Evolutionary conservation across 2,329 filamentous ascomycete genomes (phyloP).

Genomic region (Trichoderma simmonsii): DNA sequence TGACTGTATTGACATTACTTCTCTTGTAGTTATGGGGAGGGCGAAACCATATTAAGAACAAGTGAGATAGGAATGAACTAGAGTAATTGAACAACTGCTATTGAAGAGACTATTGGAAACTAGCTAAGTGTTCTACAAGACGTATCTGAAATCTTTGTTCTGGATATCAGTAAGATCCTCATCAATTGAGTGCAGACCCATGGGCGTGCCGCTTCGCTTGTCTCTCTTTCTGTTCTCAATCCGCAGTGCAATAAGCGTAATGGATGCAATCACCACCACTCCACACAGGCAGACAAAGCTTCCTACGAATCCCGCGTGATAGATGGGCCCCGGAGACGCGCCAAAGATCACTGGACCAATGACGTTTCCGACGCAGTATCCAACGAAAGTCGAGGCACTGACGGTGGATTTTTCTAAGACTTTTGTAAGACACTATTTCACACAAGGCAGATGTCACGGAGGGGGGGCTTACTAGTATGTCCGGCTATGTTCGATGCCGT

Average conservation of each 20-base stretch:
- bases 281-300: background rate
- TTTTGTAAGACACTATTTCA: background rate
- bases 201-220: background rate
- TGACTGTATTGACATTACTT: background rate
- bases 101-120: background rate
- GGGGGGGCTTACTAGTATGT: constrained; percentile 5
- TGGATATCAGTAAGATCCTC: constrained; percentile 1
- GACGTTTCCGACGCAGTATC: constrained; percentile 1
- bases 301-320: background rate
- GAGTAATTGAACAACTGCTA: background rate
- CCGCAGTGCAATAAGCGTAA: background rate
- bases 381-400: constrained; percentile 2
- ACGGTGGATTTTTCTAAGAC: background rate
- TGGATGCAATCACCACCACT: background rate
- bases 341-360: background rate
- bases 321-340: background rate
- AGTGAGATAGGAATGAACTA: background rate
- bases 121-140: background rate
- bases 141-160: background rate
- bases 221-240: background rate
- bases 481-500: constrained; percentile 1
- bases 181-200: background rate
- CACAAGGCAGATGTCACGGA: background rate
- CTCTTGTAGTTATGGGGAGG: accelerated
- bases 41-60: accelerated